Evolutionary conservation across 2,329 filamentous ascomycete species (phyloP).

Genomic region (Rutstroemia sydowiana): DNA sequence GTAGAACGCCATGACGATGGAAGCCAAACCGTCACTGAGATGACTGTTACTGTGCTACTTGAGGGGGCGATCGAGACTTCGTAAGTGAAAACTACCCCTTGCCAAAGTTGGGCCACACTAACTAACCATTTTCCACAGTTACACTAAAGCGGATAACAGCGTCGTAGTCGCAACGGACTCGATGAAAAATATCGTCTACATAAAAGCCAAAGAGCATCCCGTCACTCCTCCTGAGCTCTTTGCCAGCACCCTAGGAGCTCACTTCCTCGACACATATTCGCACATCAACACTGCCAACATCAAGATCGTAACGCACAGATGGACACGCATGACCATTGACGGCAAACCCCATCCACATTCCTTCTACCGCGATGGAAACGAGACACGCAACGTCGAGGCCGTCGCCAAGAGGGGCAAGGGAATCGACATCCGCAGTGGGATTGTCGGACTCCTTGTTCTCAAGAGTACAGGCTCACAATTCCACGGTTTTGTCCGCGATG

Average conservation of each 20-base stretch:
- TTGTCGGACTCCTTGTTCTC: slow-evolving; percentile 77
- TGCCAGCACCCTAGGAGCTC: slow-evolving; percentile 72
- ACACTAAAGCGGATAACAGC: slow-evolving; percentile 89
- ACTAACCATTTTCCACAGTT: slow-evolving; percentile 45
- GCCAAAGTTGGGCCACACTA: background rate
- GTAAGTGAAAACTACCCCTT: slow-evolving; percentile 39
- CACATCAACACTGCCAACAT: slow-evolving; percentile 85
- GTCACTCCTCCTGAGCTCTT: slow-evolving; percentile 91
- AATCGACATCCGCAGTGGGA: slow-evolving; percentile 68
- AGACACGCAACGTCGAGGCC: slow-evolving; percentile 78
- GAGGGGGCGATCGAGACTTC: slow-evolving; percentile 86
- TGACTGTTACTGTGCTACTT: slow-evolving; percentile 87
- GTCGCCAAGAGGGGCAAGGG: slow-evolving; percentile 59
- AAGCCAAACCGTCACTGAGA: slow-evolving; percentile 81
- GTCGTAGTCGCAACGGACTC: slow-evolving; percentile 94
- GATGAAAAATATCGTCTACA: slow-evolving; percentile 96
- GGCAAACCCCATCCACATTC: slow-evolving; percentile 91
- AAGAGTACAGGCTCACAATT: slow-evolving; percentile 97
- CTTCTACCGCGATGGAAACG: slow-evolving; percentile 82
- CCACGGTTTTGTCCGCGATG: slow-evolving; percentile 87
- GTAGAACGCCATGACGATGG: slow-evolving; percentile 73
- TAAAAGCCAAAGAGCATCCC: slow-evolving; percentile 88
- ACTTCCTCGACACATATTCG: slow-evolving; percentile 81
- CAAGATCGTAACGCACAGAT: slow-evolving; percentile 76
- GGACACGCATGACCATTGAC: slow-evolving; percentile 81